Evolutionary conservation across 2,329 filamentous ascomycete genomes (phyloP), one percentile per base, ranked within the genome.

Genomic region (Ascochyta viciae-villosae): DNA sequence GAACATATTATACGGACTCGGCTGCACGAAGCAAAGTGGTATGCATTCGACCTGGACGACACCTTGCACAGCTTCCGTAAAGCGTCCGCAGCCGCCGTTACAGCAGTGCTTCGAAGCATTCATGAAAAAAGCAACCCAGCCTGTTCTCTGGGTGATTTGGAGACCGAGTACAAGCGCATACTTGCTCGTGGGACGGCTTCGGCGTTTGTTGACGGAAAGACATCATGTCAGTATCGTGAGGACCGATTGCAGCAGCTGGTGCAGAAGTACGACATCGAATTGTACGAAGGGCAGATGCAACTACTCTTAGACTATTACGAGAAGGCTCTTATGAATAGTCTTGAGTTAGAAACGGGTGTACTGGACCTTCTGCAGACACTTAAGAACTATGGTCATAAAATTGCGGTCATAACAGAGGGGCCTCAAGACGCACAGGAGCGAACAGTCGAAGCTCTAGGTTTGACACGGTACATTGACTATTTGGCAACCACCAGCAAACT

Each of bases 11-110:
- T 19, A 6, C 26, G 29, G 9, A 23, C 2, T 13, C 39, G 12
- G 3, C 13, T 53, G 31, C 50, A 23, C 26, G 9, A n/a, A 13
- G 43, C 55, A 13, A 54, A 31, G 24, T 82, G 79, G 77, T 73
- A 80, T 34, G 78, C 76, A 1, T 82, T 83, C 48, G 80, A 82
- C 37, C 74, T 83, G 6, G 80, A 82, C 51, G 80, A 82, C 58
- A 81, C 80, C 0, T 66, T 83, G 1, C 81, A 82, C 54, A 74
- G 79, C 41, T 82, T 81, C 44, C 77, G 78, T 44, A 69, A 61
- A 16, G 77, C 77, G 10, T 81, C 79, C 1, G 54, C 60, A 0
- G 49, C 60, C 4, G 80, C 80, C 2, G 75, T 73, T 1, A 50
- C 58, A 0, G 35, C 58, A 5, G 71, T 76, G 4, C 72, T 82